Base-by-base conservation (phyloP, 164 flowering plant species). In the Magnolia sinica region DNA sequence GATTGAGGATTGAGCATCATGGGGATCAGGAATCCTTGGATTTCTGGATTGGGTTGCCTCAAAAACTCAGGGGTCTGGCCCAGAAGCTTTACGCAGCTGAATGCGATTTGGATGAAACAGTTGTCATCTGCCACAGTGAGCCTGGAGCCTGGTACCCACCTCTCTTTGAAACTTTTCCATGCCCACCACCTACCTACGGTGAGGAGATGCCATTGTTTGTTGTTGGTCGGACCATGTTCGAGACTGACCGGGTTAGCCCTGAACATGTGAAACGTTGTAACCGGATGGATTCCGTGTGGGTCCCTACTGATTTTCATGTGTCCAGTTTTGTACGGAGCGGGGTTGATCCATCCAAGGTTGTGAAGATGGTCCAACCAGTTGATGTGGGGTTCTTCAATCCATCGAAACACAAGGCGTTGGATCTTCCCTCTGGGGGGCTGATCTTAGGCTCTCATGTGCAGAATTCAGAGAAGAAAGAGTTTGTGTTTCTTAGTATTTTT, bases 101-200 rank as follows among this genome's bases (percentile, higher is more conserved):
- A 68, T 91, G 94, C 76, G 81, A 80, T 50, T 51, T 79, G 80
- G 84, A 90, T 75, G 87, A 85, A 77, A 88, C 94, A 19, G 77
- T 92, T 58, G 91, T 92, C 68, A 80, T 91, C 8, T 92, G 97
- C 64, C 97, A 91, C 71, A 90, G 94, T 78, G 97, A 92, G 81
- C 97, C 97, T 10, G 97, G 97, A 67, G 95, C 95, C 80, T 91
- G 97, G 95, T 79, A 87, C 65, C 94, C 95, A 7, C 95, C 94
- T 29, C 76, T 92, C 80, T 91, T 89, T 76, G 73, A 91, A 9
- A 92, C 97, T 23, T 50, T 79, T 4, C 94, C 94, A 2, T 92
- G 97, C 76, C 97, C 97, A 24, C 92, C 93, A 7, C 66, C 73
- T 61, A 91, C 85, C 20, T 89, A 89, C 69, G 79, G 68, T 2